Evolutionary conservation across 352 stramenopile genomes (phyloP), one percentile per base, ranked within the genome.

Genomic region (Phytophthora colocasiae): DNA sequence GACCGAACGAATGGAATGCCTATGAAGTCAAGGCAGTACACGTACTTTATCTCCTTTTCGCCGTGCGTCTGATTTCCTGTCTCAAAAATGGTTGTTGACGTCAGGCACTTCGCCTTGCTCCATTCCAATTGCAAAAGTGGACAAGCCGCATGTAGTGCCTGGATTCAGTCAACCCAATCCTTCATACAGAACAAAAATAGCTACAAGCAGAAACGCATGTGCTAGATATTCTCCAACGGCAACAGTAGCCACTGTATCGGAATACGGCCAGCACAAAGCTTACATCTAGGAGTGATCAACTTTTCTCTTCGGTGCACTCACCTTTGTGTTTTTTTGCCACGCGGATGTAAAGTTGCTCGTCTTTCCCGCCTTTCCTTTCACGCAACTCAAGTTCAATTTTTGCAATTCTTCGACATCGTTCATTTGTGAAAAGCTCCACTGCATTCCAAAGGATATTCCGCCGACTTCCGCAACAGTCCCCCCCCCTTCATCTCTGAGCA

Each of bases 401-500:
- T 55, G 39, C 34, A 50, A 63, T 50, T 36, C 46, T 15, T 34
- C 34, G 24, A 58, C 38, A 32, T 72, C 39, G 58, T 69, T 53
- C 58, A 72, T 36, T 71, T 55, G 58, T 66, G 60, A 74, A 74
- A 69, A 73, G 54, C 43, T 69, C 41, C 29, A 10, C 17, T 36
- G 9, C 43, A 22, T 41, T 44, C 32, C 46, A 19, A 17, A 44
- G 26, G 29, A 17, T 29, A 12, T 34, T 36, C 14, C 31, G 40
- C 14, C 26, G n/a, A 40, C 46, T 17, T 26, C 46, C 32, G 31
- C 22, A 7, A 65, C 29, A 34, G 31, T 36, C 9, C 31, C 31
- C 8, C 47, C 38, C 3, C 2, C 39, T 19, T 17, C n/a, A 2
- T 31, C 4, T 22, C 22, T 22, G 22, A 38, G 14, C 58, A 68